phyloP scores from a whole-genome alignment of 371 early-diverging fungal genomes.

The Mucor piriformis region DNA sequence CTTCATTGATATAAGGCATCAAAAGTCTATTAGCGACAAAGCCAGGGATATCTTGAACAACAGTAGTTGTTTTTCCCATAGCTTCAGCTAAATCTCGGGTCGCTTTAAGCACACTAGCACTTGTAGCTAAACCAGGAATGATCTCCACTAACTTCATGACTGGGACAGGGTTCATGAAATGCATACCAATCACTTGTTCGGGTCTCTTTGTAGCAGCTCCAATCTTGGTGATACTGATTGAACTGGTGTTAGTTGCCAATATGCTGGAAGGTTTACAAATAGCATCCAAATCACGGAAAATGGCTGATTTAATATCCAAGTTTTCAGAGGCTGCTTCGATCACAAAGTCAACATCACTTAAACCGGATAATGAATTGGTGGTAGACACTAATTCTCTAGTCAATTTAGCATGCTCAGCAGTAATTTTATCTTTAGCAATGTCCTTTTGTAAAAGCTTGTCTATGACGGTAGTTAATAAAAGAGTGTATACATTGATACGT shows the following conservation, averaged over 20 bases:
- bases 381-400: slow-evolving; percentile 70
- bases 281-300: slow-evolving; percentile 81
- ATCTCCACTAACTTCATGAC: slow-evolving; percentile 98
- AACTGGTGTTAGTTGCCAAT: slow-evolving; percentile 94
- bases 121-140: slow-evolving; percentile 92
- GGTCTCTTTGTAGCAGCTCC: slow-evolving; percentile 85
- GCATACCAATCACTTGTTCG: slow-evolving; percentile 90
- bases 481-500: too few species aligned
- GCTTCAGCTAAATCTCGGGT: slow-evolving; percentile 78
- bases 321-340: slow-evolving; percentile 97
- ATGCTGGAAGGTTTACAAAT: slow-evolving; percentile 77
- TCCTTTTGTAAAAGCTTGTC: slow-evolving; percentile 90
- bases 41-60: slow-evolving; percentile 91
- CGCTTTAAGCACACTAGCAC: slow-evolving; percentile 63
- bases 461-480: slow-evolving; percentile 24
- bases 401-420: slow-evolving; percentile 74
- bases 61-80: slow-evolving; percentile 95
- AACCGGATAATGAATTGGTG: slow-evolving; percentile 58
- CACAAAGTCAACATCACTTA: slow-evolving; percentile 78
- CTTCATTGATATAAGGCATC: slow-evolving; percentile 99
- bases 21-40: slow-evolving; percentile 96
- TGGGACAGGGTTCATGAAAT: slow-evolving; percentile 96
- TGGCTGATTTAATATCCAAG: slow-evolving; percentile 78
- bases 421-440: slow-evolving; percentile 83
- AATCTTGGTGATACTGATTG: slow-evolving; percentile 95